phyloP scores from a whole-genome alignment of 257 asterid genomes.

The Nicotiana paniculata region DNA sequence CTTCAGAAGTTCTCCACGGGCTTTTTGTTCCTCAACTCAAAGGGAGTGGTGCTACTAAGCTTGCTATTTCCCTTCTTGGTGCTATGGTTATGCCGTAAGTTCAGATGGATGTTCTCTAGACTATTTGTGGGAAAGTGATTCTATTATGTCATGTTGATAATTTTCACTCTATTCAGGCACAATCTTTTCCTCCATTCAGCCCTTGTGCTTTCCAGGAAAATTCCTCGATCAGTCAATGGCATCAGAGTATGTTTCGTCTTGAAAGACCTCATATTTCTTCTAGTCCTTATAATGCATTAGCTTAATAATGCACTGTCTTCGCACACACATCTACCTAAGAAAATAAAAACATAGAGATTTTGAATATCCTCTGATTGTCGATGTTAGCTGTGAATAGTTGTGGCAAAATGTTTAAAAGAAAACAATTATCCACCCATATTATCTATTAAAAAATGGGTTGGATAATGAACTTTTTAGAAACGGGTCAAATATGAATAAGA shows the following conservation, averaged over 20 bases:
- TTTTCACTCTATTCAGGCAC: slow-evolving; percentile 48
- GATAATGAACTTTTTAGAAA: too few relatives aligned
- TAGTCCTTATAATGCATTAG: too few relatives aligned
- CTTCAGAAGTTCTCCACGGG: slow-evolving; percentile 68
- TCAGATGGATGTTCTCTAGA: not conserved
- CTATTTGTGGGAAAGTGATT: not conserved
- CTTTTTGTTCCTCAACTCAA: slow-evolving; percentile 83
- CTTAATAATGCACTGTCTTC: too few relatives aligned
- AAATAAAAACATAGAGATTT: not conserved
- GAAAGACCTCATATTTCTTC: too few relatives aligned
- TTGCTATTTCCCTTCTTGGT: slow-evolving; percentile 92
- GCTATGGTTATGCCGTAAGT: slow-evolving; percentile 99
- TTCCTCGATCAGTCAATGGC: slow-evolving; percentile 52
- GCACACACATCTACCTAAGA: not conserved
- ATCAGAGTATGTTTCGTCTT: too few relatives aligned
- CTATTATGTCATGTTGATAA: not conserved
- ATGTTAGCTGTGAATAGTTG: not conserved
- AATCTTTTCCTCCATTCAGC: slow-evolving; percentile 98
- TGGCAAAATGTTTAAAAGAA: too few relatives aligned
- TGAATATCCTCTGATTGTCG: not conserved
- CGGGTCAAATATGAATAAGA: too few relatives aligned
- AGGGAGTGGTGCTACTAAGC: slow-evolving; percentile 83
- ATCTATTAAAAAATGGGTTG: too few relatives aligned
- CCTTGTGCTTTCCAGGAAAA: slow-evolving; percentile 85
- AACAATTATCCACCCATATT: too few relatives aligned